phyloP scores from a whole-genome alignment of 345 rosid genomes.

The Citrus maxima region DNA sequence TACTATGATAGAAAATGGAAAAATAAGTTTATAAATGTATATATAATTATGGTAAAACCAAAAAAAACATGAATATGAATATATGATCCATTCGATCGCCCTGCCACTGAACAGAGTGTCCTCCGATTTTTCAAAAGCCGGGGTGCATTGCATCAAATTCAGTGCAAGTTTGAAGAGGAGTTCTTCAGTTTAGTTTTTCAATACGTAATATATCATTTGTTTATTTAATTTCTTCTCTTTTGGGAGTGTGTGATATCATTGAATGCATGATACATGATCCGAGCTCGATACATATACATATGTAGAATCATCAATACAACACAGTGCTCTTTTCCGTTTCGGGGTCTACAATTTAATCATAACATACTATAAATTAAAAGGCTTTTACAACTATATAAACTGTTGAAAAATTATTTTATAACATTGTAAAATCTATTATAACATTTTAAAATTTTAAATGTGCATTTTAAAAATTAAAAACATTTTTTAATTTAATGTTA shows the following conservation, averaged over 20 bases:
- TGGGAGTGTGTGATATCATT: not conserved
- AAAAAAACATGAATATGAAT: not conserved
- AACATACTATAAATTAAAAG: no score
- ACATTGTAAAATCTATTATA: no score
- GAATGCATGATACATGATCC: conserved; percentile 1
- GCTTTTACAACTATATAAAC: no score
- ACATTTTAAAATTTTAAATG: no score
- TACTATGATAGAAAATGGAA: no score
- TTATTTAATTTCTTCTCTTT: not conserved
- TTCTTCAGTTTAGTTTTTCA: not conserved
- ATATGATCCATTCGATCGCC: not conserved
- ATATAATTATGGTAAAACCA: no score
- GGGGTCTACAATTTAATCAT: not conserved
- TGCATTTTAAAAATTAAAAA: no score
- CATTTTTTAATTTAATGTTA: no score
- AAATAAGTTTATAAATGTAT: no score
- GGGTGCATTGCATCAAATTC: conserved; percentile 29
- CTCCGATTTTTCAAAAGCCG: not conserved
- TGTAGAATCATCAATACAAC: not conserved
- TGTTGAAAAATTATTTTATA: no score
- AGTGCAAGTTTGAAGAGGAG: conserved; percentile 20
- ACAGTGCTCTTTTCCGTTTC: not conserved
- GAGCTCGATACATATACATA: not conserved
- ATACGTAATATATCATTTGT: not conserved
- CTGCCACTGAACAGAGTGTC: not conserved